Conservation (phyloP, 2,329 filamentous ascomycete genomes). For the Calycina marina region DNA sequence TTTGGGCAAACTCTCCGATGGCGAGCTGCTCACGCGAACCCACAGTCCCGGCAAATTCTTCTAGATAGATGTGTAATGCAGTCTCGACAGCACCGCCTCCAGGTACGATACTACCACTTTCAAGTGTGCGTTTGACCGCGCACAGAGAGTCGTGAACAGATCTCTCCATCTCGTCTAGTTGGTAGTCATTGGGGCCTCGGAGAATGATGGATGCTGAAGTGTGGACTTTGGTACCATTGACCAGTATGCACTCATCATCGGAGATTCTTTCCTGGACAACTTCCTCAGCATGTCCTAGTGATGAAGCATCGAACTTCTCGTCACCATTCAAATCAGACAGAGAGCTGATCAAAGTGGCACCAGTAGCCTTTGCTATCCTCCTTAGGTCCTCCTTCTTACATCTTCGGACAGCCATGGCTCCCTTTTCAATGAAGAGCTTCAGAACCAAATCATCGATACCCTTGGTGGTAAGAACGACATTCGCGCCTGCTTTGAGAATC, state of each 20-base stretch:
- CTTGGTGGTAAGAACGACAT: conserved; percentile 93
- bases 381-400: conserved; percentile 98
- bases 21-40: conserved; percentile 94
- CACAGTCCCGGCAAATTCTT: conserved; percentile 96
- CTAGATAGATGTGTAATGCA: conserved; percentile 96
- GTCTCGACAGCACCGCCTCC: conserved; percentile 95
- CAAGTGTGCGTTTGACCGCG: conserved; percentile 90
- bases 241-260: conserved; percentile 92
- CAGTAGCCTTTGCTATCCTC: conserved; percentile 90
- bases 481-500: conserved; percentile 94
- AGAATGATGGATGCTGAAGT: conserved; percentile 93
- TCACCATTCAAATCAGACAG: conserved; percentile 95
- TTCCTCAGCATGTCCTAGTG: conserved; percentile 83
- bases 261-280: conserved; percentile 98
- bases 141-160: conserved; percentile 94
- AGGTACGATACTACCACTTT: conserved; percentile 92
- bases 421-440: conserved; percentile 87
- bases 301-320: conserved; percentile 85
- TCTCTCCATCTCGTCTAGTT: conserved; percentile 97
- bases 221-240: conserved; percentile 91
- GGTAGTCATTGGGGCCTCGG: conserved; percentile 88
- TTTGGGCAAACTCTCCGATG: conserved; percentile 92
- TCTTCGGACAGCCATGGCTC: conserved; percentile 86
- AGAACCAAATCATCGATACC: conserved; percentile 93
- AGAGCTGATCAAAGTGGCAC: conserved; percentile 82